phyloP scores from a whole-genome alignment of 306 rosid genomes.

The Abrus precatorius region DNA sequence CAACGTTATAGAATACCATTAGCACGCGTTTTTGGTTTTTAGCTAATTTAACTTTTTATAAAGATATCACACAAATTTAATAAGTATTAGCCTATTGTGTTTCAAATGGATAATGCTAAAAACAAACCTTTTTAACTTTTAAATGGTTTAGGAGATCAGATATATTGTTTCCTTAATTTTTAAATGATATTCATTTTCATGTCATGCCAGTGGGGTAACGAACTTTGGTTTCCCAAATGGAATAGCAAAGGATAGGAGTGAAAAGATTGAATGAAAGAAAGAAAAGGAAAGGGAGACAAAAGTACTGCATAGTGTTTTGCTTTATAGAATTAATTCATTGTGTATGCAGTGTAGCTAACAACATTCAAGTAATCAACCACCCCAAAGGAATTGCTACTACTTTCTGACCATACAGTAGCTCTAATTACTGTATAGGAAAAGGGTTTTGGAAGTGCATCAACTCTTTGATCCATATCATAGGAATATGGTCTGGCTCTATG shows the following conservation, averaged over 20 bases:
- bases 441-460: background rate
- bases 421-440: no score
- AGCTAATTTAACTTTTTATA: background rate
- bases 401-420: background rate
- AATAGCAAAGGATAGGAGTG: conserved; percentile 37
- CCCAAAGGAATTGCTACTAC: background rate
- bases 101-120: background rate
- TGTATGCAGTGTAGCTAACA: background rate
- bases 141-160: background rate
- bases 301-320: conserved; percentile 29
- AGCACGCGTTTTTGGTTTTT: background rate
- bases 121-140: conserved; percentile 8
- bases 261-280: conserved; percentile 47
- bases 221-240: conserved; percentile 22
- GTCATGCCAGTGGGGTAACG: conserved; percentile 18
- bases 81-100: background rate
- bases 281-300: conserved; percentile 25
- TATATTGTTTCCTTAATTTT: conserved; percentile 12
- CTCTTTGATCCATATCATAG: background rate
- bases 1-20: background rate
- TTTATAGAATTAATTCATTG: conserved; percentile 13
- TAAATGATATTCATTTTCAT: background rate
- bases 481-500: background rate
- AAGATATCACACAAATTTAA: background rate
- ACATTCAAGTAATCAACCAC: background rate